Conservation (phyloP, 805 yeast species). For the Metschnikowia vanudenii region DNA sequence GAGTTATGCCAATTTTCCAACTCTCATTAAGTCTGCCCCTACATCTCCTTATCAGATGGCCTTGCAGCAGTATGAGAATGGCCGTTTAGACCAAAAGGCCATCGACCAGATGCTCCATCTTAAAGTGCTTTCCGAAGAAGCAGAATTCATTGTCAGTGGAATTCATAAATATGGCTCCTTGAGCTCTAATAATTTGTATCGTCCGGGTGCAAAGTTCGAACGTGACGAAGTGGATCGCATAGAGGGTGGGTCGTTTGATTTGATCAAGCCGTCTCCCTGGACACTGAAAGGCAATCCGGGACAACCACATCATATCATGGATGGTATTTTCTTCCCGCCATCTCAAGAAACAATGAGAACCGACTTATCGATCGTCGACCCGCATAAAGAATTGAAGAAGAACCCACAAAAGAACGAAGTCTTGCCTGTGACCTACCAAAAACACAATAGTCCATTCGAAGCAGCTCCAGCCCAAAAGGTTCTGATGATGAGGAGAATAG, state of each 20-base stretch:
- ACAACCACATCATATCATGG: slow-evolving; percentile 30
- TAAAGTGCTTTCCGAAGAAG: slow-evolving; percentile 14
- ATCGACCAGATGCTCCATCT: slow-evolving; percentile 18
- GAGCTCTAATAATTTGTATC: slow-evolving; percentile 31
- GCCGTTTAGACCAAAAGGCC: slow-evolving; percentile 11
- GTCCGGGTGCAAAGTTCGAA: slow-evolving; percentile 34
- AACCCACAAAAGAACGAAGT: slow-evolving; percentile 2
- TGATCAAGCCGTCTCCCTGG: slow-evolving; percentile 1
- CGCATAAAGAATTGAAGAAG: slow-evolving; percentile 8
- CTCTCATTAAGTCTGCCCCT: slow-evolving; percentile 79
- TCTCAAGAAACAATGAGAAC: slow-evolving; percentile 1
- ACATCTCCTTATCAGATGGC: slow-evolving; percentile 56
- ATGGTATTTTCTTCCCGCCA: slow-evolving; percentile 36
- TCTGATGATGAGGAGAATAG: slow-evolving; percentile 29
- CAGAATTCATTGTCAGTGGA: slow-evolving; percentile 34
- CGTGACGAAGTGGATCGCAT: slow-evolving; percentile 22
- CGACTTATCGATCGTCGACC: slow-evolving; percentile 10
- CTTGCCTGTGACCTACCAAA: slow-evolving; percentile 11
- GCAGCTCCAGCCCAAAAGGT: slow-evolving; percentile 6
- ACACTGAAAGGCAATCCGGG: background rate
- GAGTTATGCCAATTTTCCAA: slow-evolving; percentile 74
- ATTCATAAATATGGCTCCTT: slow-evolving; percentile 35
- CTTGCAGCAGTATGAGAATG: slow-evolving; percentile 28
- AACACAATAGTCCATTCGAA: slow-evolving; percentile 1
- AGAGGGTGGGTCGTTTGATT: slow-evolving; percentile 20